Evolutionary conservation across 78 protist species (phyloP), one percentile per base, ranked within the genome.

Genomic region (Dictyostelium capitatum): DNA sequence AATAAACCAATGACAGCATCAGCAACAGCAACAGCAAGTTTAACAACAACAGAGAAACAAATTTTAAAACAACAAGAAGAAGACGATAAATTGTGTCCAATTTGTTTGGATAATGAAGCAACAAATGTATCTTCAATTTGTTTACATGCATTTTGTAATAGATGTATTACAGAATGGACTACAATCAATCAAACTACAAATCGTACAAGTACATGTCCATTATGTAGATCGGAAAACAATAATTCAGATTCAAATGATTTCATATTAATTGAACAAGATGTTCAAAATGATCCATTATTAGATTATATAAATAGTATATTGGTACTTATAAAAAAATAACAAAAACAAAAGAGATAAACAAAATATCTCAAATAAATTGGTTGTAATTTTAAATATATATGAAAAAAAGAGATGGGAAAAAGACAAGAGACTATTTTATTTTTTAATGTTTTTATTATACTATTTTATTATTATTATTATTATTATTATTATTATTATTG

Each of bases 41-140:
- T 25, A 47, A 47, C 56, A 47, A 23, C 80, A 48, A 23, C 7
- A 74, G 28, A 41, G 8, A 75, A 19, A 37, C 6, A 37, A 2
- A 37, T 37, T 37, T 41, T 20, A 37, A 23, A 25, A 48, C 28
- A 47, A 3, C 41, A 47, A 3, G 83, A 54, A 19, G 83, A 78
- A 0, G 81, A 75, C 0, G 83, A 78, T 78, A 78, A 54, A 53
- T 12, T 78, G 6, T 78, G 83, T 54, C 83, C 83, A 25, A 78
- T 78, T 78, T 78, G 83, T 32, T 78, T 51, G 4, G 83, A 78
- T 53, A 53, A 28, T 11, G 70, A 53, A 30, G 69, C 83, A 32
- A 25, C 46, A n/a, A 25, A 28, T 65, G 83, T 75, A 19, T 75
- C 64, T 46, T 25, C 50, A 20, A 69, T 53, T 9, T 78, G 83